Conservation (phyloP, 2,329 filamentous ascomycete genomes). For the Drechslera avenae region DNA sequence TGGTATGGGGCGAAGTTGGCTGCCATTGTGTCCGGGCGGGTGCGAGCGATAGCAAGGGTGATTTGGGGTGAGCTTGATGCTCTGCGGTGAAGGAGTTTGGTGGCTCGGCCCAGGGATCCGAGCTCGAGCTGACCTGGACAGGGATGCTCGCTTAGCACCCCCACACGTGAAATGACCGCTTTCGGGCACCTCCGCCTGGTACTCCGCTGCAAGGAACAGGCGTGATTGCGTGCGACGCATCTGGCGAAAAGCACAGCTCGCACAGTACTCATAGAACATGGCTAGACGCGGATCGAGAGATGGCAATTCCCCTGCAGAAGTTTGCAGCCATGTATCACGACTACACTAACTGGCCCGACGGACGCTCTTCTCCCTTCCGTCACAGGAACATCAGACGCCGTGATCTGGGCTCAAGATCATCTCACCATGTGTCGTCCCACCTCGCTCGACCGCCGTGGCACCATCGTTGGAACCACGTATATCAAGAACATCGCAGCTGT, state of each 20-base stretch:
- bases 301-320: too few species aligned
- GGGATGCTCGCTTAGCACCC: not conserved
- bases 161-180: constrained; percentile 16
- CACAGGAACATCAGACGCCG: constrained; percentile 13
- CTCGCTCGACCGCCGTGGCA: constrained; percentile 31
- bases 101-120: constrained; percentile 31
- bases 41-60: too few species aligned
- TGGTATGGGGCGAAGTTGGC: constrained; percentile 92
- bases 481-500: constrained; percentile 23
- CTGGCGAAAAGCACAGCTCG: too few species aligned
- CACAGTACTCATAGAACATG: too few species aligned
- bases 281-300: too few species aligned
- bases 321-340: too few species aligned
- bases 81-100: too few species aligned
- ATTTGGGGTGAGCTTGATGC: too few species aligned
- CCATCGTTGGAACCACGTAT: constrained; percentile 37
- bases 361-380: constrained; percentile 6
- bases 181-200: constrained; percentile 7
- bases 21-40: constrained; percentile 26
- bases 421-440: constrained; percentile 33
- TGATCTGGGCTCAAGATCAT: constrained; percentile 3
- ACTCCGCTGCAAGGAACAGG: constrained; percentile 19
- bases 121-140: constrained; percentile 3
- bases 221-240: too few species aligned
- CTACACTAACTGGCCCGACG: too few species aligned